Evolutionary conservation across 805 yeast genomes (phyloP).

Genomic region (Hanseniaspora opuntiae): DNA sequence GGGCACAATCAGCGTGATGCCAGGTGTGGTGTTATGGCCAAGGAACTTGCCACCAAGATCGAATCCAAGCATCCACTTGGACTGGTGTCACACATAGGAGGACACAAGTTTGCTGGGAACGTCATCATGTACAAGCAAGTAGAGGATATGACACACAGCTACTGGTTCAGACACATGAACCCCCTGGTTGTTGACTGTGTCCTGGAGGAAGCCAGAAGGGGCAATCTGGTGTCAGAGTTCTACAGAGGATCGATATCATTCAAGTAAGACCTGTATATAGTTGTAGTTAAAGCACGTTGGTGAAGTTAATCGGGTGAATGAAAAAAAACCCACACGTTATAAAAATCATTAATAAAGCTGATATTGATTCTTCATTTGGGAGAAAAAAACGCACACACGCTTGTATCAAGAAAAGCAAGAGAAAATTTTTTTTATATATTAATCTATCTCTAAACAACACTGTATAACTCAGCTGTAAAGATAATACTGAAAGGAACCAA

Average conservation of each 20-base stretch:
- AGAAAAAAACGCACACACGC: too few species aligned
- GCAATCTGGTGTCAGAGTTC: conserved; percentile 41
- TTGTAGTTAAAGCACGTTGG: too few species aligned
- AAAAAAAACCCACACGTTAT: too few species aligned
- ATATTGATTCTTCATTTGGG: too few species aligned
- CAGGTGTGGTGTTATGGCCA: conserved; percentile 20
- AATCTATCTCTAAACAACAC: too few species aligned
- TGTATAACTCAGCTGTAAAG: too few species aligned
- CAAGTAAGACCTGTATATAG: too few species aligned
- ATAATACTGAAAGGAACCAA: not conserved
- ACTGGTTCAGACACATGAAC: conserved; percentile 69
- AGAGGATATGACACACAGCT: conserved; percentile 20
- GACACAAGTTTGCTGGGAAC: conserved; percentile 78
- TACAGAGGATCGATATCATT: conserved; percentile 33
- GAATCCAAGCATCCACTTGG: conserved; percentile 33
- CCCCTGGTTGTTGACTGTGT: conserved; percentile 58
- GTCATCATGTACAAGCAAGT: conserved; percentile 39
- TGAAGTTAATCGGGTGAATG: too few species aligned
- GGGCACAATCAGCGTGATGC: conserved; percentile 21
- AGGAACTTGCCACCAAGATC: not conserved
- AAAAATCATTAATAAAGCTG: too few species aligned
- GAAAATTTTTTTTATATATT: too few species aligned
- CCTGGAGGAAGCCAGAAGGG: conserved; percentile 39
- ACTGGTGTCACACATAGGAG: conserved; percentile 64
- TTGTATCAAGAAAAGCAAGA: too few species aligned